Percentiles rank a stretch among this genome's conserved stretches.
Conservation (phyloP, 1,284 basidiomycete genomes). For the Trametes sp. region DNA sequence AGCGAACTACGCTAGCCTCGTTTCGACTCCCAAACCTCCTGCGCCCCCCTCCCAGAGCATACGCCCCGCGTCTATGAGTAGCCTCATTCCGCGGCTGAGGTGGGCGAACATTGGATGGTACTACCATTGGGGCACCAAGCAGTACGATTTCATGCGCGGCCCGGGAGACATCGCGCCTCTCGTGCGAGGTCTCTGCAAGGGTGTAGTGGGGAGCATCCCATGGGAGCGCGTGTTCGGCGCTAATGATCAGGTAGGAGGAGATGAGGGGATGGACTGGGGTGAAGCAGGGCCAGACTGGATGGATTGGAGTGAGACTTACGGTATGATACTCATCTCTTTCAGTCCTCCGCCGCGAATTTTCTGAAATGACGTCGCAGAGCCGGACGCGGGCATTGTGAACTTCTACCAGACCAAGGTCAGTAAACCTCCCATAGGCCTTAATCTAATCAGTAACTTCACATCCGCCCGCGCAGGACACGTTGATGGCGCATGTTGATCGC, state of each 20-base stretch:
- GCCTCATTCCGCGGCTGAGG: slow-evolving; percentile 75
- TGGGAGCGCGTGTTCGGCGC: slow-evolving; percentile 73
- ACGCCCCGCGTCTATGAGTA: slow-evolving; percentile 51
- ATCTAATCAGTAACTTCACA: not conserved
- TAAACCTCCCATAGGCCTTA: not conserved
- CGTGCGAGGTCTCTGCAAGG: slow-evolving; percentile 66
- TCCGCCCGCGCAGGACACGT: slow-evolving; percentile 64
- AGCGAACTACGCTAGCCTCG: slow-evolving; percentile 55
- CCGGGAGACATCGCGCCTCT: slow-evolving; percentile 66
- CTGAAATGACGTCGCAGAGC: slow-evolving; percentile 56
- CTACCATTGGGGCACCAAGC: slow-evolving; percentile 93
- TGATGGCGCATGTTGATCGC: slow-evolving; percentile 94
- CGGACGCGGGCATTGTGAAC: slow-evolving; percentile 94
- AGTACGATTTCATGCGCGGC: slow-evolving; percentile 83
- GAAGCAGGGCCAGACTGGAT: slow-evolving; percentile 65
- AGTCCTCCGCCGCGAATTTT: not conserved
- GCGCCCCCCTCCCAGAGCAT: slow-evolving; percentile 64
- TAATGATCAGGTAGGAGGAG: slow-evolving; percentile 30
- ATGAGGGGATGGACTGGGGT: slow-evolving; percentile 55
- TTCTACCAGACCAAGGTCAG: slow-evolving; percentile 81
- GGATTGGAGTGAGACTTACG: slow-evolving; percentile 78
- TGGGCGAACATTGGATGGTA: slow-evolving; percentile 96
- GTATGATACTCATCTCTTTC: slow-evolving; percentile 49
- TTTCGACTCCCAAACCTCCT: slow-evolving; percentile 60
- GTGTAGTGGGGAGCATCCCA: slow-evolving; percentile 65